Evolutionary conservation across 495 filamentous ascomycete genomes (phyloP), one percentile per base, ranked within the genome.

Genomic region (Talaromyces ruber): DNA sequence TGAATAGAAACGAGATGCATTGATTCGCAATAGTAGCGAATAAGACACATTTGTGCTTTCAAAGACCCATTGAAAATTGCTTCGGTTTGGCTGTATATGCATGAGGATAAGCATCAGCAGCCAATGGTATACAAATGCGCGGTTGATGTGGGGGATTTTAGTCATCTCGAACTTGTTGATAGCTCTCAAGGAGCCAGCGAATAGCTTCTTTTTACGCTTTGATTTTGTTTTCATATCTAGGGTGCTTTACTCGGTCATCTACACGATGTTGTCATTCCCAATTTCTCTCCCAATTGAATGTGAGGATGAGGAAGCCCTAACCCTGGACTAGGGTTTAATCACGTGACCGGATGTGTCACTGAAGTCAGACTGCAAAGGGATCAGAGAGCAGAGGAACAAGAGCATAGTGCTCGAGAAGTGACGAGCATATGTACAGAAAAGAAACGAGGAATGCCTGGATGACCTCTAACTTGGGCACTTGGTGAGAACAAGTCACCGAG

Each of bases 81-180:
- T 57, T 57, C 54, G 11, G 18, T 57, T 57, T 30, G 28, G n/a
- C 22, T 56, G 34, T 39, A 14, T 26, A 28, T 28, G 56, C 30
- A 39, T 34, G 43, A 22, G 30, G 9, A 25, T 24, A 59, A 58
- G 32, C 21, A n/a, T 3, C 32, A 39, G 11, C 18, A 37, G 11
- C 57, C 32, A 59, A 59, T 59, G 8, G 25, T 6, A 47, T 60
- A 12, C 6, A 60, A 21, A 52, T 60, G 59, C 59, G 59, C 59
- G 43, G 22, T 51, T 28, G 21, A 30, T 30, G 59, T 2, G 24
- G 58, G 59, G 39, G 34, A 3, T 6, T 29, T 29, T 3, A 29
- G 28, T 29, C 28, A 29, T 29, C 28, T 37, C 4, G 3, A 37
- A 3, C 8, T 37, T 37, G 34, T 37, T 37, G 34, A 37, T 37